Evolutionary conservation across 768 basidiomycete genomes (phyloP), one percentile per base, ranked within the genome.

Genomic region (Infundibulicybe gibba): DNA sequence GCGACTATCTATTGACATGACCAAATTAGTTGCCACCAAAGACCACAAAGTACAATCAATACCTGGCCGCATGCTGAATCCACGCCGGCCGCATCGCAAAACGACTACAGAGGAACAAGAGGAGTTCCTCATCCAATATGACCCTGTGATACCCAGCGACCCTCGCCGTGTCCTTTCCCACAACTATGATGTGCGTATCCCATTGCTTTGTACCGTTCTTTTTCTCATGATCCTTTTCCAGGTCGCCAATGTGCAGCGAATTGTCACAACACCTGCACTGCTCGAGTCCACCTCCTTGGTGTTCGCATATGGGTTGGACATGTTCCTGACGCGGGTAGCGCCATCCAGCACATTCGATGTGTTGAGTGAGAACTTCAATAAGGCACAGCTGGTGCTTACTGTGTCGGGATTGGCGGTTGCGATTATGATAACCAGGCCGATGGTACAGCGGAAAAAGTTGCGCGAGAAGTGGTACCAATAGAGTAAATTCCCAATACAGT

Each of bases 271-370:
- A 0, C 90, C 94, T 0, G 83, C 94, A 0, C 74, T 90, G 2
- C 79, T 97, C 19, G 95, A 98, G 64, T 94, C 92, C 4, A 97
- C 93, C 0, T 93, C 93, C 0, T 67, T 97, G 5, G 79, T 97
- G 20, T 83, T 97, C 58, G 81, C 84, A 1, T 83, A 85, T 56
- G 94, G 95, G 4, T 74, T 94, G 6, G 95, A 98, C 66, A 72
- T 97, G 53, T 97, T 97, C 76, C 70, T 83, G 20, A 90, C 90
- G 10, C 80, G 92, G 13, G 76, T 90, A 3, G 79, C 89, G 33
- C 92, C 94, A 1, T 94, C 91, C 11, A 83, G 80, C 34, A 91
- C 92, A 15, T 98, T 98, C 57, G 95, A 98, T 59, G 83, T 97
- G 19, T 77, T 98, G 6, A 90, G 80, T 56, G 88, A 94, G 63